A percentile compares a stretch with the other conserved stretches of the same genome.
phyloP scores from a whole-genome alignment of 176 grass and related monocot genomes.

The Alloteropsis semialata region DNA sequence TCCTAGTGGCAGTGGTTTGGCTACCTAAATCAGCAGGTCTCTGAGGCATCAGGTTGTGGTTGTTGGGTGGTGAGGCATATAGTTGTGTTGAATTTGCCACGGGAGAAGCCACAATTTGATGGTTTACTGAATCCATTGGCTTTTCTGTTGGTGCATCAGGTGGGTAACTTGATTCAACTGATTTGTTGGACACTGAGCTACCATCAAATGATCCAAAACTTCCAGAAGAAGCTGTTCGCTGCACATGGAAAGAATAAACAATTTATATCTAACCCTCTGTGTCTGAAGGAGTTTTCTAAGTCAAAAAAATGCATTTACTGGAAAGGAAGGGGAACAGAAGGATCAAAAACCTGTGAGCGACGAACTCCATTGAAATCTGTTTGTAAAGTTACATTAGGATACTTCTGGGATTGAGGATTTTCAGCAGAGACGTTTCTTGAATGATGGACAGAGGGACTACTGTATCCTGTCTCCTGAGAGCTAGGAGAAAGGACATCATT shows the following conservation, averaged over 20 bases:
- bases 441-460: slow-evolving; percentile 56
- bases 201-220: slow-evolving; percentile 83
- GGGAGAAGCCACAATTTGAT: slow-evolving; percentile 32
- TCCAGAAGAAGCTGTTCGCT: slow-evolving; percentile 85
- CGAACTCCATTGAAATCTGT: slow-evolving; percentile 34
- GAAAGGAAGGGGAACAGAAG: slow-evolving; percentile 20
- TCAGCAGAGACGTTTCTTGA: slow-evolving; percentile 52
- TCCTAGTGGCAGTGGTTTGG: slow-evolving; percentile 18
- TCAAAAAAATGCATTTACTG: slow-evolving; percentile 36
- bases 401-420: slow-evolving; percentile 46
- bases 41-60: neutral
- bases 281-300: neutral
- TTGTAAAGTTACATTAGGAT: slow-evolving; percentile 29
- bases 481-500: slow-evolving; percentile 72
- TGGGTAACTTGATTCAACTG: slow-evolving; percentile 41
- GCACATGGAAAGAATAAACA: slow-evolving; percentile 37
- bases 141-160: slow-evolving; percentile 54
- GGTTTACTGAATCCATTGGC: slow-evolving; percentile 43
- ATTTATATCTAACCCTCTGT: slow-evolving; percentile 14
- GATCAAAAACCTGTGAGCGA: slow-evolving; percentile 49
- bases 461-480: slow-evolving; percentile 67
- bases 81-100: slow-evolving; percentile 38
- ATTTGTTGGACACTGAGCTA: slow-evolving; percentile 44
- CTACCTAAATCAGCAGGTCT: slow-evolving; percentile 17
- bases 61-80: slow-evolving; percentile 29